Conservation (phyloP, 176 grass and related monocot species). For the Poa pratensis region DNA sequence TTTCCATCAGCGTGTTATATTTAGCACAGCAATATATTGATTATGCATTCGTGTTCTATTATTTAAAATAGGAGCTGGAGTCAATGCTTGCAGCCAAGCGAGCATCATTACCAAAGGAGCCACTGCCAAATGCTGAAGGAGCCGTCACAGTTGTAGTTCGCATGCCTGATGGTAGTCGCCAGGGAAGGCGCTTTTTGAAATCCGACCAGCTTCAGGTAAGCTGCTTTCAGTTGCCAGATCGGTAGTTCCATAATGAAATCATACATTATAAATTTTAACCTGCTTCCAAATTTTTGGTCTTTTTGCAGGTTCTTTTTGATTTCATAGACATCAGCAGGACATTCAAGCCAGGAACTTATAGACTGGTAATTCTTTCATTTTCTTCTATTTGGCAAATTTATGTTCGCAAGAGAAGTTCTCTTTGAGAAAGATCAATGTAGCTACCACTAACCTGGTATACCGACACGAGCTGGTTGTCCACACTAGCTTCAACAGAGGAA, state of each 20-base stretch:
- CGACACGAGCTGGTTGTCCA: not conserved
- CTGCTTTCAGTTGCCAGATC: conserved; percentile 31
- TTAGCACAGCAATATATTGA: not conserved
- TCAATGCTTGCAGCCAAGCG: conserved; percentile 80
- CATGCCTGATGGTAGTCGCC: conserved; percentile 86
- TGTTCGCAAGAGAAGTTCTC: conserved; percentile 26
- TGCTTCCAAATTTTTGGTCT: conserved; percentile 36
- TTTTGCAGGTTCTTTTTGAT: conserved; percentile 83
- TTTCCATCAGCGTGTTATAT: conserved; percentile 19
- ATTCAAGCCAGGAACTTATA: conserved; percentile 92
- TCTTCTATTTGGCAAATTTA: conserved; percentile 20
- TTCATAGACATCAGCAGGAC: conserved; percentile 85
- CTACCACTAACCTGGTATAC: not conserved
- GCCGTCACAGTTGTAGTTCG: conserved; percentile 87
- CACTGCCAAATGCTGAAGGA: conserved; percentile 71
- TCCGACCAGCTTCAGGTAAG: conserved; percentile 89
- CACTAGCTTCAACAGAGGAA: not conserved
- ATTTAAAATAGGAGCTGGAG: conserved; percentile 76
- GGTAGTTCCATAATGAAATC: conserved; percentile 16
- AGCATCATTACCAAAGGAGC: conserved; percentile 79
- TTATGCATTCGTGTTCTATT: not conserved
- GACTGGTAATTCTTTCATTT: conserved; percentile 72
- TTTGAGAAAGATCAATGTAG: conserved; percentile 21
- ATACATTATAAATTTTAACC: conserved; percentile 31
- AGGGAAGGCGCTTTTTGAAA: conserved; percentile 82